These are phyloP conservation scores for Dryadomyces quercivorus DNA, from an alignment of 2,329 filamentous ascomycete genomes.

Conservation along the genomic window DNA sequence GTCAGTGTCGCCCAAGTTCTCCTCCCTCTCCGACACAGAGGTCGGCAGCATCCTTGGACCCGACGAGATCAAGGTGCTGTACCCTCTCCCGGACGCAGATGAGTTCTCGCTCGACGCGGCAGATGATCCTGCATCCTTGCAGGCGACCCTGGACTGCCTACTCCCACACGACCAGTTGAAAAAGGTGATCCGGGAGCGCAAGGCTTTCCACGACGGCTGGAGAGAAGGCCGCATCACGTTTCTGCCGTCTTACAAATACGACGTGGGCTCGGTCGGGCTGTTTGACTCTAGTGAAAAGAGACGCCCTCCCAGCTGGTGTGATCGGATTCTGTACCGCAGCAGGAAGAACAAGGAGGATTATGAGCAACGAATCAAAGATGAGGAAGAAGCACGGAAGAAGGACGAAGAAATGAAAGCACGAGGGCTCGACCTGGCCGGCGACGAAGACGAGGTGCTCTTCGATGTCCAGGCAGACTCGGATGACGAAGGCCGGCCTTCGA, in stretches of 20 bases:
- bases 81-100: conserved; percentile 46
- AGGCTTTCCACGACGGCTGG: conserved; percentile 86
- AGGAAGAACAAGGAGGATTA: conserved; percentile 56
- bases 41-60: conserved; percentile 10
- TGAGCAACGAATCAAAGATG: conserved; percentile 49
- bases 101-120: conserved; percentile 56
- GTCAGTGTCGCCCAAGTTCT: conserved; percentile 15
- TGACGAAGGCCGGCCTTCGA: conserved; percentile 26
- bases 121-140: conserved; percentile 73
- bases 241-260: conserved; percentile 94
- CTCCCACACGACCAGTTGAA: conserved; percentile 81
- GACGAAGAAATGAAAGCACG: conserved; percentile 78
- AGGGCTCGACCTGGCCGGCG: conserved; percentile 59
- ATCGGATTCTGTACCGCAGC: conserved; percentile 80
- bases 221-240: conserved; percentile 79
- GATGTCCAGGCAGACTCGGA: conserved; percentile 83
- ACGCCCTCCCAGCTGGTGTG: conserved; percentile 90
- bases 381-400: conserved; percentile 53
- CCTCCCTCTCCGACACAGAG: conserved; percentile 14
- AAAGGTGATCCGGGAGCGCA: conserved; percentile 60
- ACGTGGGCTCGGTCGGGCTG: conserved; percentile 79
- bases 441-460: conserved; percentile 76
- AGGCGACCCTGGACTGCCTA: conserved; percentile 77
- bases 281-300: conserved; percentile 96
- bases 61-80: conserved; percentile 23